Percentiles rank a stretch among this genome's conserved stretches.
Conservation (phyloP, 306 rosid species). For the Sicyos edulis region DNA sequence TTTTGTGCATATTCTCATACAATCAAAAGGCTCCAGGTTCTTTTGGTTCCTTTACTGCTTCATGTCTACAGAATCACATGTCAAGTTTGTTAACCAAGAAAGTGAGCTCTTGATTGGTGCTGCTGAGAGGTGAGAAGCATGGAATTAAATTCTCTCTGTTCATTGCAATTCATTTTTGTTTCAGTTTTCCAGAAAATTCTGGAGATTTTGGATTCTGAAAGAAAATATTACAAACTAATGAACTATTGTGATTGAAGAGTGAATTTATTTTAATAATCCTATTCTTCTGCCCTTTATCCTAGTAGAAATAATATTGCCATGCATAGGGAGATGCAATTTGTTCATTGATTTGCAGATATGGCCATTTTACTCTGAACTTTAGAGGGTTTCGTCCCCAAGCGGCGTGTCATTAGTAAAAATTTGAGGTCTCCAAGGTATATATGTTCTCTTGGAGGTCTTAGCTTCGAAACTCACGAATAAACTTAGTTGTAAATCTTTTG, state of each 20-base stretch:
- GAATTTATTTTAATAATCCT: background rate
- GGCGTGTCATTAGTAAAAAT: too few relatives aligned
- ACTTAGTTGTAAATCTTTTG: too few relatives aligned
- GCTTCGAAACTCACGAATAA: too few relatives aligned
- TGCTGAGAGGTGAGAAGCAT: slow-evolving; percentile 12
- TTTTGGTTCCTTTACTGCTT: background rate
- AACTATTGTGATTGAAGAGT: background rate
- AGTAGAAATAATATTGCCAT: background rate
- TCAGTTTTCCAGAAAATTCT: background rate
- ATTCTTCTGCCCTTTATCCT: background rate
- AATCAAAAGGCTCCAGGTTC: background rate
- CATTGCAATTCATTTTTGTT: background rate
- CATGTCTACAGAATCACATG: background rate
- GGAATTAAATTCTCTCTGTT: background rate
- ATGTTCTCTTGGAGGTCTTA: too few relatives aligned
- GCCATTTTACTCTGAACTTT: background rate
- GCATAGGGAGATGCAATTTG: background rate
- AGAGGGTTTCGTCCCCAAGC: too few relatives aligned
- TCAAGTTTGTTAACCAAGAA: background rate
- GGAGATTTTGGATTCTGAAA: background rate
- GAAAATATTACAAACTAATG: background rate
- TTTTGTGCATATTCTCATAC: background rate
- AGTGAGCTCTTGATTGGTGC: slow-evolving; percentile 11
- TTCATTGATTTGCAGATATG: background rate
- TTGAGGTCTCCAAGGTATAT: too few relatives aligned